Conservation (phyloP, 129 eudicot species). For the Chrysanthemum seticuspe region DNA sequence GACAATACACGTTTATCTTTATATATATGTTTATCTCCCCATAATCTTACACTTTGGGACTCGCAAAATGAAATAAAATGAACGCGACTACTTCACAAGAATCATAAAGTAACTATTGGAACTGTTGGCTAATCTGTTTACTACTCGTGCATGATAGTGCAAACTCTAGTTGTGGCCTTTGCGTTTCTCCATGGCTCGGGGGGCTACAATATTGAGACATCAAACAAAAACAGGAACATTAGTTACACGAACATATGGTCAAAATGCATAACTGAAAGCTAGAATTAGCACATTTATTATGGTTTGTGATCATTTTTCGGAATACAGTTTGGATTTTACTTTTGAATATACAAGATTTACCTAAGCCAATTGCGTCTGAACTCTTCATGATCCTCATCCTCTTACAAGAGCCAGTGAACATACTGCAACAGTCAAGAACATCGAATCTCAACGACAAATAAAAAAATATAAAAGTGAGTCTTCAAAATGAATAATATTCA, state of each 20-base stretch:
- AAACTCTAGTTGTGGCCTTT: conserved; percentile 34
- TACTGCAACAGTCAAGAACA: conserved; percentile 40
- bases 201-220: conserved; percentile 42
- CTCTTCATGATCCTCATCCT: conserved; percentile 80
- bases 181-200: conserved; percentile 55
- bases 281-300: background rate
- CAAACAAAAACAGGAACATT: conserved; percentile 4
- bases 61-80: conserved; percentile 23
- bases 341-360: conserved; percentile 27
- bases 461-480: background rate
- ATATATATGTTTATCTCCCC: conserved; percentile 14
- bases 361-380: conserved; percentile 68
- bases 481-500: background rate
- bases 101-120: conserved; percentile 25
- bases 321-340: background rate
- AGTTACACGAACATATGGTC: background rate
- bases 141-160: conserved; percentile 7
- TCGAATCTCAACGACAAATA: conserved; percentile 19
- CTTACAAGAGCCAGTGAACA: conserved; percentile 66
- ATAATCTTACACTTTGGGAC: conserved; percentile 20
- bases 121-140: conserved; percentile 15
- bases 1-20: conserved; percentile 13
- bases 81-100: conserved; percentile 29
- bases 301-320: background rate
- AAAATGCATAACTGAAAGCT: background rate